Base-by-base conservation (phyloP, 2,329 filamentous ascomycete genomes). In the Parafenestella ontariensis region DNA sequence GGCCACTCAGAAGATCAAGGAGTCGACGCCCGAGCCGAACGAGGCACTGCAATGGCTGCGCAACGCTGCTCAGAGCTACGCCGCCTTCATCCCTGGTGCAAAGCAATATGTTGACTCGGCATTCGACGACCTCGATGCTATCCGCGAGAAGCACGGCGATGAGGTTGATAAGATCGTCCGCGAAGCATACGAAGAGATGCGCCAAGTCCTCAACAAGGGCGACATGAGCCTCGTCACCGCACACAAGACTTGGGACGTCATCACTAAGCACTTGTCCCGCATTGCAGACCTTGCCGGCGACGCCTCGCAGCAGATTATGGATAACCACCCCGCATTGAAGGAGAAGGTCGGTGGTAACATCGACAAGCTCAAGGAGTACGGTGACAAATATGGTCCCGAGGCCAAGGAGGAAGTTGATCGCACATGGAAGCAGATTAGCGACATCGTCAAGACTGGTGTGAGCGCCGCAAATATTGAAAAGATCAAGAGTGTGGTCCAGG, bases 341-440 rank as follows among this genome's bases (percentile, higher is more conserved):
- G 83, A 91, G 69, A 88, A 89, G 76, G 76, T 92, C 8, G 89
- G 89, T 13, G 86, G 84, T 10, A 87, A 84, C 62, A 76, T 90
- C 40, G 84, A 90, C 45, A 83, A 89, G 71, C 78, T 92, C 45
- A 89, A 90, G 81, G 74, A 86, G 61, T 82, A 91, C 74, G 86
- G 86, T 23, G 84, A 91, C 13, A 79, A 86, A 54, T 89, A 89
- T 65, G 90, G 90, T 0, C 89, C 89, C 0, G 87, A 92, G 69
- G 89, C 88, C 0, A 90, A 91, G 83, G 87, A 91, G 81, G 83
- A 90, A 73, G 83, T 89, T 5, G 87, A 92, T 50, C 81, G 88
- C 74, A 90, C 89, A 1, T 91, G 88, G 84, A 72, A 82, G 24
- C 83, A 92, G 71, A 78, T 90, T 61, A 82, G 81, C 62, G 85